Conservation (phyloP, 495 filamentous ascomycete species). For the Trichoderma erinaceum region DNA sequence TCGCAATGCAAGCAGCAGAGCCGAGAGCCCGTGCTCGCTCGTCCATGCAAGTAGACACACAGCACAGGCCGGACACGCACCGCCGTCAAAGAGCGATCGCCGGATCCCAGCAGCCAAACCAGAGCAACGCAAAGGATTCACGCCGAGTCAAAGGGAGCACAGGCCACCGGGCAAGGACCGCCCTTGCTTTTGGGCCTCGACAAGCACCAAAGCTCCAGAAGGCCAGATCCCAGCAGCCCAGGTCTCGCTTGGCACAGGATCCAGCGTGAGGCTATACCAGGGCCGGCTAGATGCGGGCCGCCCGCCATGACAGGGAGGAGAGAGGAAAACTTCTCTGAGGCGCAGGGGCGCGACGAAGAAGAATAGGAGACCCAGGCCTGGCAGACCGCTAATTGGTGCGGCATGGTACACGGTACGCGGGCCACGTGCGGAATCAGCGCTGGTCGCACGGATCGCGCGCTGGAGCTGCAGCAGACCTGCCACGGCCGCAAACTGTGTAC, state of each 20-base stretch:
- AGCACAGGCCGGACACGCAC: neutral
- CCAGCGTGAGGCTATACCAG: neutral
- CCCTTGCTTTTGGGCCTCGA: neutral
- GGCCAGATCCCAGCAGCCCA: constrained; percentile 3
- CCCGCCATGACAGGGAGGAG: neutral
- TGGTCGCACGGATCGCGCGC: neutral
- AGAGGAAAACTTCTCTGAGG: neutral
- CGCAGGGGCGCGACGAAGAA: neutral
- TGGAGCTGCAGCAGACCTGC: neutral
- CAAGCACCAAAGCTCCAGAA: neutral
- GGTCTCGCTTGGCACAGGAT: neutral
- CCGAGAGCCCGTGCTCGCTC: constrained; percentile 11
- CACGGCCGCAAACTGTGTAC: constrained; percentile 9
- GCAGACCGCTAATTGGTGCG: constrained; percentile 1
- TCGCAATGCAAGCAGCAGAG: constrained; percentile 11
- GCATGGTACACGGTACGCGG: neutral
- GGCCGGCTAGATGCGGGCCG: constrained; percentile 8
- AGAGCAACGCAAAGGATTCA: neutral
- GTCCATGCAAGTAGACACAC: constrained; percentile 6
- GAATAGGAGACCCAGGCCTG: neutral
- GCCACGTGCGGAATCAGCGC: neutral
- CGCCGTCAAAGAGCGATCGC: neutral
- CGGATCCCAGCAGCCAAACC: neutral
- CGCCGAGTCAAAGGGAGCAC: constrained; percentile 6
- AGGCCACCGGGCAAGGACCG: neutral